Evolutionary conservation across 23 red algal species (phyloP).

Genomic region (Cyanidioschyzon merolae): DNA sequence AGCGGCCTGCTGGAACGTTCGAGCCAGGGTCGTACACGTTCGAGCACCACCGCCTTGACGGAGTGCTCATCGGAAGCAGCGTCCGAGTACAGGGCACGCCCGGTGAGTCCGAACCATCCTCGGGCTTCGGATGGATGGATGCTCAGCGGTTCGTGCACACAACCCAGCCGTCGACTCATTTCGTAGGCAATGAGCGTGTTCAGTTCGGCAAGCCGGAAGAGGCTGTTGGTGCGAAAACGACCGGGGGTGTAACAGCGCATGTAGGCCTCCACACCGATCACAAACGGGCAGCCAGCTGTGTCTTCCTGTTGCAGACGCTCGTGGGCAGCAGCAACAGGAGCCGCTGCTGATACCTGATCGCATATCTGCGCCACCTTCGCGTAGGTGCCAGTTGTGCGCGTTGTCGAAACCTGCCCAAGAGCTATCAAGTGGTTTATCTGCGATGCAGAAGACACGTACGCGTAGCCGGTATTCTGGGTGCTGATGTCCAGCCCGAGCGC

Average conservation of each 20-base stretch:
- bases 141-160: neutral
- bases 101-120: neutral
- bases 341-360: neutral
- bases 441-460: neutral
- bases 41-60: neutral
- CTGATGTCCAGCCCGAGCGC: slow-evolving; percentile 5
- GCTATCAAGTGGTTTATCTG: neutral
- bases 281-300: neutral
- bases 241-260: neutral
- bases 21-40: neutral
- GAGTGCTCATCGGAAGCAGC: neutral
- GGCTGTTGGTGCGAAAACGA: neutral
- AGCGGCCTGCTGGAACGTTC: neutral
- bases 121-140: slow-evolving; percentile 4
- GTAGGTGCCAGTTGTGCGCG: neutral
- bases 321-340: neutral
- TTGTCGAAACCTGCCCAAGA: neutral
- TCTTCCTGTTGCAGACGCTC: neutral
- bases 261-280: slow-evolving; percentile 8
- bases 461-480: neutral
- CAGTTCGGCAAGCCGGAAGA: slow-evolving; percentile 6
- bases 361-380: neutral
- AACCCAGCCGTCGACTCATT: slow-evolving; percentile 1
- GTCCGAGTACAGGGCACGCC: neutral
- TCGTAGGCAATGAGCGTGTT: slow-evolving; percentile 7